Conservation (phyloP, 148 eudicot genomes). For the Rhododendron mucronatum region DNA sequence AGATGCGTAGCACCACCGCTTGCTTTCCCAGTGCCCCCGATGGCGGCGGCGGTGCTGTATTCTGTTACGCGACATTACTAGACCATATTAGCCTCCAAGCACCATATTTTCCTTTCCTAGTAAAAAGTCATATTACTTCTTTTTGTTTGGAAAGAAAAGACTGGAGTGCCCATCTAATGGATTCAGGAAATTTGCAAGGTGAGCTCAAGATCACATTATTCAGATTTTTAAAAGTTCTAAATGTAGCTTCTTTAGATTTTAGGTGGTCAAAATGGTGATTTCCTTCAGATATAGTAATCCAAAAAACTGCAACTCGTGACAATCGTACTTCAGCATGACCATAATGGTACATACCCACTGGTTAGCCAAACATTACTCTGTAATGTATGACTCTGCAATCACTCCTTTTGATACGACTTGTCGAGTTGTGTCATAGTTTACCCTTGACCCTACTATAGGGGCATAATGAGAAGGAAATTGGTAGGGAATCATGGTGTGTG, state of each 20-base stretch:
- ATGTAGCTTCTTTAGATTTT: background rate
- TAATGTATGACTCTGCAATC: background rate
- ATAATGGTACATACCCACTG: background rate
- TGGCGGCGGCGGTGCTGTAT: slow-evolving; percentile 54
- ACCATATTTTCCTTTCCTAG: background rate
- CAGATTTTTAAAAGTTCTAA: background rate
- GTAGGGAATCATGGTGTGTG: background rate
- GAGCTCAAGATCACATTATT: background rate
- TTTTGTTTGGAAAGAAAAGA: background rate
- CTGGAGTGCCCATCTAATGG: background rate
- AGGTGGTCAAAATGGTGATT: background rate
- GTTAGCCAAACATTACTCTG: background rate
- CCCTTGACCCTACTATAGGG: background rate
- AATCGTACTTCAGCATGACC: background rate
- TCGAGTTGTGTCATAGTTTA: background rate
- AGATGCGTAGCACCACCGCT: slow-evolving; percentile 78
- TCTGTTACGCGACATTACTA: slow-evolving; percentile 32
- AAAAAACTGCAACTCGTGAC: background rate
- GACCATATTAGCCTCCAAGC: background rate
- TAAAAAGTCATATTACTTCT: background rate
- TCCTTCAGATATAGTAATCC: background rate
- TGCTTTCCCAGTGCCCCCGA: slow-evolving; percentile 74
- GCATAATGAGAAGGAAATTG: background rate
- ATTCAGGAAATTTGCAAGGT: background rate
- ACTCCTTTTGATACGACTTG: background rate